These are phyloP conservation scores for Calocera cornea DNA, from an alignment of 768 basidiomycete species.

Conservation along the genomic window DNA sequence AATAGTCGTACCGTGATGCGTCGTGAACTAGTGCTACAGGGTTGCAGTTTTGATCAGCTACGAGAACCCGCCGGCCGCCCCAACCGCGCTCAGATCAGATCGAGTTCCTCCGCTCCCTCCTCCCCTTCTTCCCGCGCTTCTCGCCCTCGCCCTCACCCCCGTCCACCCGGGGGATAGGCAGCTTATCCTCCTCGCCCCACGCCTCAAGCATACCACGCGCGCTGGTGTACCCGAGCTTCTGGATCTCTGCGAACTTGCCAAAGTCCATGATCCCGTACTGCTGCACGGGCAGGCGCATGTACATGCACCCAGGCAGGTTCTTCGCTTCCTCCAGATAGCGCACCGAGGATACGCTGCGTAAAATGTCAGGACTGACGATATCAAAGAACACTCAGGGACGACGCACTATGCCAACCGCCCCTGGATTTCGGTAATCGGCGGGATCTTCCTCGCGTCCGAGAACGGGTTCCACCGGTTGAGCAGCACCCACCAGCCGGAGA, in stretches of 20 bases:
- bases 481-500: conserved; percentile 93
- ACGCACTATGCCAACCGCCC: conserved; percentile 88
- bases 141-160: conserved; percentile 36
- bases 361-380: background rate
- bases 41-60: background rate
- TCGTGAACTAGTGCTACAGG: background rate
- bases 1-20: background rate
- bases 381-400: background rate
- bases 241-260: conserved; percentile 76
- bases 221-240: conserved; percentile 64
- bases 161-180: conserved; percentile 59
- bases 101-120: conserved; percentile 67
- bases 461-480: conserved; percentile 90
- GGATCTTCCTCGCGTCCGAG: conserved; percentile 58
- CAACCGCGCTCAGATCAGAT: conserved; percentile 22
- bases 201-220: conserved; percentile 56
- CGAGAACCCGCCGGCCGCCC: no score
- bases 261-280: conserved; percentile 89
- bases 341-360: conserved; percentile 77
- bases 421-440: conserved; percentile 87
- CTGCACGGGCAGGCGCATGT: conserved; percentile 91
- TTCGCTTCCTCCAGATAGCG: conserved; percentile 95
- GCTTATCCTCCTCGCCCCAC: conserved; percentile 68
- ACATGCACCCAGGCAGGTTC: conserved; percentile 70
- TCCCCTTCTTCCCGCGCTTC: conserved; percentile 51